Percentiles rank a stretch among this genome's conserved stretches.
Evolutionary conservation across 345 rosid genomes (phyloP).

Genomic region (Bruguiera parviflora): DNA sequence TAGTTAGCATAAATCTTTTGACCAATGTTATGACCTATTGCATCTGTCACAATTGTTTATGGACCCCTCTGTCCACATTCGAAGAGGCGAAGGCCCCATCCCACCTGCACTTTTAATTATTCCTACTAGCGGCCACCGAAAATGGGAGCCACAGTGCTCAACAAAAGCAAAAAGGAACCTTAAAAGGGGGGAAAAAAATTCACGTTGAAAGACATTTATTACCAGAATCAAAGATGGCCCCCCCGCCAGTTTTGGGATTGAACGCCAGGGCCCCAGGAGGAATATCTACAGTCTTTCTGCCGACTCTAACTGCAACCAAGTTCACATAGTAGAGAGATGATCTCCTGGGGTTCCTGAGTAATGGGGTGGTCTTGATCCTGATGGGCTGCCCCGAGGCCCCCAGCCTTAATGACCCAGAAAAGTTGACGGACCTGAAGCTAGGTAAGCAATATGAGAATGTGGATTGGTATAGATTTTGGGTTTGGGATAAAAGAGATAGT

Average conservation of each 20-base stretch:
- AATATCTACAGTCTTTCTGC: slow-evolving; percentile 60
- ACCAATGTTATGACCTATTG: background rate
- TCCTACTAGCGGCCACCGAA: no score
- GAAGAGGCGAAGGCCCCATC: background rate
- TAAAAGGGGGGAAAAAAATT: background rate
- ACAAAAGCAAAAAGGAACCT: background rate
- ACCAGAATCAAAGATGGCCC: slow-evolving; percentile 95
- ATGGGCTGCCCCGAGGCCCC: slow-evolving; percentile 73
- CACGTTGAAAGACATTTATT: background rate
- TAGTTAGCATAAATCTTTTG: background rate
- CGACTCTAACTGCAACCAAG: slow-evolving; percentile 68
- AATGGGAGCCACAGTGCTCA: no score
- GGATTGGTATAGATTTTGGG: slow-evolving; percentile 61
- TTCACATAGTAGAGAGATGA: slow-evolving; percentile 85
- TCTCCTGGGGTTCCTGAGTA: slow-evolving; percentile 73
- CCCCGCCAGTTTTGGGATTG: slow-evolving; percentile 70
- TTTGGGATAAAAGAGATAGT: slow-evolving; percentile 65
- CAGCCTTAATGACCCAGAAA: slow-evolving; percentile 80
- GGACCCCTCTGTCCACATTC: background rate
- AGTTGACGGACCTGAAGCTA: slow-evolving; percentile 57
- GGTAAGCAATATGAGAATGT: slow-evolving; percentile 95
- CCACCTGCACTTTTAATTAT: background rate
- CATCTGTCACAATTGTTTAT: background rate
- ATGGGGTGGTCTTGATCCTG: slow-evolving; percentile 69
- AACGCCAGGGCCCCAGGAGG: slow-evolving; percentile 66